Evolutionary conservation across 805 yeast genomes (phyloP).

Genomic region (Yamadazyma ubonensis): DNA sequence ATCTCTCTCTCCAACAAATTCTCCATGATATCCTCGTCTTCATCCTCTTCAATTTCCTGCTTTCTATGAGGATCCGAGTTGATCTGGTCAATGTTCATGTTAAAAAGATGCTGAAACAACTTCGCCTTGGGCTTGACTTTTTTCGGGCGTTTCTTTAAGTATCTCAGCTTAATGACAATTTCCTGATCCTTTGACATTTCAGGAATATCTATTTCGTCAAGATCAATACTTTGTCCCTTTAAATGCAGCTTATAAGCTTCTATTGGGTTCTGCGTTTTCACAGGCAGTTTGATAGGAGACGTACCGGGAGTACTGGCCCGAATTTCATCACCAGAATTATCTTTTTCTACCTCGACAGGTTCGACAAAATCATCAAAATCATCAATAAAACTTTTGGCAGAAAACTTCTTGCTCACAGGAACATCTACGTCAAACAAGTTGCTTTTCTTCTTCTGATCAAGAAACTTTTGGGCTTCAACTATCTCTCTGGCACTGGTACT

Average conservation of each 20-base stretch:
- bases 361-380: conserved; percentile 34
- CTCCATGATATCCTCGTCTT: conserved; percentile 46
- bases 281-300: conserved; percentile 12
- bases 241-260: conserved; percentile 35
- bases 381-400: conserved; percentile 30
- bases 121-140: conserved; percentile 5
- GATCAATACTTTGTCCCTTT: conserved; percentile 16
- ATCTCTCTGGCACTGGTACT: conserved; percentile 25
- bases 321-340: conserved; percentile 5
- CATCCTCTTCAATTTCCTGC: conserved; percentile 35
- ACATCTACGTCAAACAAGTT: conserved; percentile 15
- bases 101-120: conserved; percentile 11
- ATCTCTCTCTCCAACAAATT: conserved; percentile 50
- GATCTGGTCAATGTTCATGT: conserved; percentile 43
- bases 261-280: conserved; percentile 27
- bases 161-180: conserved; percentile 12
- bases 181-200: conserved; percentile 13
- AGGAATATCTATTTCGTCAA: conserved; percentile 13
- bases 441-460: conserved; percentile 35
- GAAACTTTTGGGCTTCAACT: conserved; percentile 28
- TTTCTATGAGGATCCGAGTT: conserved; percentile 17
- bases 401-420: conserved; percentile 21
- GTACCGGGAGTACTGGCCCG: conserved; percentile 7
- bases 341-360: neutral
- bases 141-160: conserved; percentile 3